Conservation (phyloP, 208 protist species). For the Leishmania aethiopica region DNA sequence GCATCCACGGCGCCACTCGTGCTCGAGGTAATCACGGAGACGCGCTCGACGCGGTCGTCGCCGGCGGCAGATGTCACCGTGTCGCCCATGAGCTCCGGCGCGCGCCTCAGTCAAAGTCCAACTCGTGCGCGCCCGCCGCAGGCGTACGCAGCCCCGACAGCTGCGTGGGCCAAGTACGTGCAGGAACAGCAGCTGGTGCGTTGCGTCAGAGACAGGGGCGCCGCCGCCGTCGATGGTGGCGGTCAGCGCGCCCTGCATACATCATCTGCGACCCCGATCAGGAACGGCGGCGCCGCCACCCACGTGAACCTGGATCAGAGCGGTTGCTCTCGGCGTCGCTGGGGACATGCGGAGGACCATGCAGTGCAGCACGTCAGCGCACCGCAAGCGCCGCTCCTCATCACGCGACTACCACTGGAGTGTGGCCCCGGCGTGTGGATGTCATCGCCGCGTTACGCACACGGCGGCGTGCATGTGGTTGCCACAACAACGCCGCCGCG, state of each 20-base stretch:
- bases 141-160: conserved; percentile 10
- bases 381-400: conserved; percentile 28
- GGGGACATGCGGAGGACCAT: not conserved
- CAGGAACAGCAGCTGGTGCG: conserved; percentile 8
- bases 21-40: conserved; percentile 21
- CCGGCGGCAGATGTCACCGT: conserved; percentile 18
- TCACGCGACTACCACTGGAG: conserved; percentile 65
- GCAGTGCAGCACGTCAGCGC: not conserved
- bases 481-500: conserved; percentile 16
- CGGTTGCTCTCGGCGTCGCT: conserved; percentile 22
- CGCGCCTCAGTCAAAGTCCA: not conserved
- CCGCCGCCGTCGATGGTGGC: not conserved
- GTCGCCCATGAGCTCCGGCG: conserved; percentile 18
- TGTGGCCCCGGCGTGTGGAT: conserved; percentile 71
- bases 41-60: not conserved
- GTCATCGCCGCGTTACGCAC: conserved; percentile 15
- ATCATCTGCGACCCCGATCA: not conserved
- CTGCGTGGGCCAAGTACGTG: conserved; percentile 12
- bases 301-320: not conserved
- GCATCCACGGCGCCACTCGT: not conserved
- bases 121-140: not conserved
- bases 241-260: not conserved
- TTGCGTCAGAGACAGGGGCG: not conserved
- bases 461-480: conserved; percentile 1
- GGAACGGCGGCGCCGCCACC: not conserved